Evolutionary conservation across 2,329 filamentous ascomycete genomes (phyloP).

Genomic region (Cladophialophora immunda): DNA sequence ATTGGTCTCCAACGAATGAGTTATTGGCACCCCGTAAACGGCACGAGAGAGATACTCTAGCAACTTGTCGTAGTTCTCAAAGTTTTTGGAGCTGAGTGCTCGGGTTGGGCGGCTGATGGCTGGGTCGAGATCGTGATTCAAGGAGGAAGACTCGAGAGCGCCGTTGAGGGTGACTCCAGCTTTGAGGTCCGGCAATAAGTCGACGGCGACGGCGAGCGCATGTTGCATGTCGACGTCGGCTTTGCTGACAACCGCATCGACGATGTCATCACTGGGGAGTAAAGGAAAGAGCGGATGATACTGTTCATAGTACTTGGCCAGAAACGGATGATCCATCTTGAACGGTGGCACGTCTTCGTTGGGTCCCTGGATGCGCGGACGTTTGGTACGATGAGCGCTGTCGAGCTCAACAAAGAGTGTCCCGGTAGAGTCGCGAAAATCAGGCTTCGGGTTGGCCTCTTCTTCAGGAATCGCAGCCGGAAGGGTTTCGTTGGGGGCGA

Average conservation of each 20-base stretch:
- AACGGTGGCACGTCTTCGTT: constrained; percentile 16
- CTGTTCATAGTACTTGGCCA: constrained; percentile 36
- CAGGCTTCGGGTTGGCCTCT: constrained; percentile 13
- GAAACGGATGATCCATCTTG: constrained; percentile 17
- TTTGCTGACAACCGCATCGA: constrained; percentile 20
- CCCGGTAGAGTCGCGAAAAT: constrained; percentile 18
- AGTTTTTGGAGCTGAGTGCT: constrained; percentile 9
- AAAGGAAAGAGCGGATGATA: constrained; percentile 38
- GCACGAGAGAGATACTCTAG: constrained; percentile 20
- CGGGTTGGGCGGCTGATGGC: constrained; percentile 7
- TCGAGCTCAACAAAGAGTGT: constrained; percentile 26
- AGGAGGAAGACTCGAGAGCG: constrained; percentile 15
- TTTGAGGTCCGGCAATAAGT: constrained; percentile 20
- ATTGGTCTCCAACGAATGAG: constrained; percentile 25
- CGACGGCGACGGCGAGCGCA: constrained; percentile 27
- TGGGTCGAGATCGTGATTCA: constrained; percentile 11
- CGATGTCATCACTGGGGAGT: constrained; percentile 33
- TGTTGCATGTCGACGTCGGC: constrained; percentile 19
- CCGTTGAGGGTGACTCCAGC: constrained; percentile 23
- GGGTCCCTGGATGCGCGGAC: constrained; percentile 26
- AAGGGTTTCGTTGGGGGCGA: constrained; percentile 40
- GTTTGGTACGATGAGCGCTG: constrained; percentile 30
- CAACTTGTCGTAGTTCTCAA: constrained; percentile 25
- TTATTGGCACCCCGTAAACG: not conserved
- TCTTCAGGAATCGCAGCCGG: constrained; percentile 22